Percentiles rank a stretch among this genome's conserved stretches.
Evolutionary conservation across 2,329 filamentous ascomycete species (phyloP).

Genomic region (Nothomitra cinnamomea): DNA sequence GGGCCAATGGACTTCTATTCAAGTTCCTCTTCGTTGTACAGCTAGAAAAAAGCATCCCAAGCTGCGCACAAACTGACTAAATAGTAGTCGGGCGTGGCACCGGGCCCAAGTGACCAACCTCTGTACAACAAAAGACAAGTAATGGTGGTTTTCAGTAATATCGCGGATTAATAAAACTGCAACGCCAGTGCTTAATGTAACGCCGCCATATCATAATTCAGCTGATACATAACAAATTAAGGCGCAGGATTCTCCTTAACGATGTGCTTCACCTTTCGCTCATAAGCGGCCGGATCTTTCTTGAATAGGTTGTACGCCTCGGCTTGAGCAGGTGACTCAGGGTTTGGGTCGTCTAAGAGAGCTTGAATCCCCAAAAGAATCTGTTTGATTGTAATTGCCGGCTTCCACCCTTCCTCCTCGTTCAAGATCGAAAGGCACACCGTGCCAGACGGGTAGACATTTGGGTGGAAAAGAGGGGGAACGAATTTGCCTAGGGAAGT

Average conservation of each 20-base stretch:
- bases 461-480: slow-evolving; percentile 91
- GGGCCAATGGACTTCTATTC: too few species aligned
- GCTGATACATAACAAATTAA: slow-evolving; percentile 20
- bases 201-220: too few species aligned
- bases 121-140: too few species aligned
- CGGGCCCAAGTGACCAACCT: too few species aligned
- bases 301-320: slow-evolving; percentile 97
- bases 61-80: too few species aligned
- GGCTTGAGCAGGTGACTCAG: slow-evolving; percentile 88
- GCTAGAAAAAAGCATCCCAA: too few species aligned
- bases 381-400: slow-evolving; percentile 95
- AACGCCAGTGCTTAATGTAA: too few species aligned
- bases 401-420: slow-evolving; percentile 97
- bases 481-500: slow-evolving; percentile 67
- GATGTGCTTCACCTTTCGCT: slow-evolving; percentile 69
- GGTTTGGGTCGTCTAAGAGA: slow-evolving; percentile 88
- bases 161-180: too few species aligned
- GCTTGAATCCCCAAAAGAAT: slow-evolving; percentile 94
- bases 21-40: too few species aligned
- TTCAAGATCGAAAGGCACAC: slow-evolving; percentile 95
- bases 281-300: slow-evolving; percentile 73
- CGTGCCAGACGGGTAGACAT: slow-evolving; percentile 95
- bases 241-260: slow-evolving; percentile 80
- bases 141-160: too few species aligned
- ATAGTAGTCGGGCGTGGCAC: too few species aligned